A percentile compares a stretch with the other conserved stretches of the same genome.
phyloP scores from a whole-genome alignment of 306 rosid genomes.

The Cicer arietinum region DNA sequence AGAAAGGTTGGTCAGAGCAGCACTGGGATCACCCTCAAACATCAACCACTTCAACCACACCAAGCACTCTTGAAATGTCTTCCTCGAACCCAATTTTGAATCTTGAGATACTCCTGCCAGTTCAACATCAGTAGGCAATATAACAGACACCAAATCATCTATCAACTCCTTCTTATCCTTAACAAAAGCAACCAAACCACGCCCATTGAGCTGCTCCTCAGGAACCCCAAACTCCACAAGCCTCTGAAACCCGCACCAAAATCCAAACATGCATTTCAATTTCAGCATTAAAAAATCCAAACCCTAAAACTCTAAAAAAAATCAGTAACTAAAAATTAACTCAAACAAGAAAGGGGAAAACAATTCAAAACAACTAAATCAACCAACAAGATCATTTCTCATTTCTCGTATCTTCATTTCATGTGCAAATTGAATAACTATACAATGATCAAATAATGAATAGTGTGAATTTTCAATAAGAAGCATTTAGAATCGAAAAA shows the following conservation, averaged over 20 bases:
- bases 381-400: not conserved
- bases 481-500: not conserved
- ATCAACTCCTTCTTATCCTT: constrained; percentile 54
- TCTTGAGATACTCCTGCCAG: constrained; percentile 55
- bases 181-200: constrained; percentile 71
- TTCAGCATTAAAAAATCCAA: not conserved
- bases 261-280: constrained; percentile 37
- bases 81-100: constrained; percentile 52
- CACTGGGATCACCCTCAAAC: constrained; percentile 80
- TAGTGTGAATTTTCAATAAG: constrained; percentile 13
- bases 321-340: not conserved
- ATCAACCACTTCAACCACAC: constrained; percentile 93
- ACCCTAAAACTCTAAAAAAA: constrained; percentile 21
- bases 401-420: not conserved
- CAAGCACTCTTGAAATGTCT: constrained; percentile 67
- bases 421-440: constrained; percentile 24
- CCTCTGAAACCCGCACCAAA: constrained; percentile 60
- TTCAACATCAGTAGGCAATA: constrained; percentile 75
- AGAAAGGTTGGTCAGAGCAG: constrained; percentile 59
- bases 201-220: constrained; percentile 57
- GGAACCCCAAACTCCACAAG: constrained; percentile 76
- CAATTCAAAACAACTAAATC: constrained; percentile 6
- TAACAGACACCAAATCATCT: constrained; percentile 64
- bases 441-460: constrained; percentile 20
- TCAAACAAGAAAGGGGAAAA: not conserved